phyloP scores from a whole-genome alignment of 2,329 filamentous ascomycete genomes.

The Venturia asperata region DNA sequence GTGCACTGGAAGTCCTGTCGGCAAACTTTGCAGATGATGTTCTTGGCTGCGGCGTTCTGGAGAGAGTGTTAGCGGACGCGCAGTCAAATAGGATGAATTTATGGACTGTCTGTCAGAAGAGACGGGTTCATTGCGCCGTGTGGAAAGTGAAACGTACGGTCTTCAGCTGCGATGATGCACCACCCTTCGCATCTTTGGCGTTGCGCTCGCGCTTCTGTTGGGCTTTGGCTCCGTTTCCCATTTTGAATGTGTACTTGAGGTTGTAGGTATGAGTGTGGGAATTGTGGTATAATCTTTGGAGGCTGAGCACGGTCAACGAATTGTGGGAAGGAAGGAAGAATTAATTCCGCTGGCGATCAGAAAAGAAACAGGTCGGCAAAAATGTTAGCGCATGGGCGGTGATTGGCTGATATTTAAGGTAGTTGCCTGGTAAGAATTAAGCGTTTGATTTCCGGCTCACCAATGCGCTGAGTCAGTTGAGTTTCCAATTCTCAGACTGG shows the following conservation, averaged over 20 bases:
- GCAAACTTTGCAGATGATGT: slow-evolving; percentile 70
- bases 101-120: background rate
- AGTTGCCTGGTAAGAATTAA: too few species aligned
- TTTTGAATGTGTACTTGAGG: background rate
- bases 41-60: slow-evolving; percentile 66
- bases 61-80: background rate
- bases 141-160: slow-evolving; percentile 25
- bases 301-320: background rate
- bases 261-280: background rate
- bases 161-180: slow-evolving; percentile 33
- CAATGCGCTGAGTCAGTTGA: too few species aligned
- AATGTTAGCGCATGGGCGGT: too few species aligned
- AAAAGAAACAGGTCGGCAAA: too few species aligned
- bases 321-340: background rate
- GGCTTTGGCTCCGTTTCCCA: slow-evolving; percentile 24
- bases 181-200: slow-evolving; percentile 26
- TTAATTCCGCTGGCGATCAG: background rate
- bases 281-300: background rate
- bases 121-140: background rate
- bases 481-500: too few species aligned
- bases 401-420: too few species aligned
- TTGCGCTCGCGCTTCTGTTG: slow-evolving; percentile 35
- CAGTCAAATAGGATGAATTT: background rate
- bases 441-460: too few species aligned
- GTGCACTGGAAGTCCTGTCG: slow-evolving; percentile 74